Base-by-base conservation (phyloP, 2,329 filamentous ascomycete species). In the Torrubiella hemipterigena region DNA sequence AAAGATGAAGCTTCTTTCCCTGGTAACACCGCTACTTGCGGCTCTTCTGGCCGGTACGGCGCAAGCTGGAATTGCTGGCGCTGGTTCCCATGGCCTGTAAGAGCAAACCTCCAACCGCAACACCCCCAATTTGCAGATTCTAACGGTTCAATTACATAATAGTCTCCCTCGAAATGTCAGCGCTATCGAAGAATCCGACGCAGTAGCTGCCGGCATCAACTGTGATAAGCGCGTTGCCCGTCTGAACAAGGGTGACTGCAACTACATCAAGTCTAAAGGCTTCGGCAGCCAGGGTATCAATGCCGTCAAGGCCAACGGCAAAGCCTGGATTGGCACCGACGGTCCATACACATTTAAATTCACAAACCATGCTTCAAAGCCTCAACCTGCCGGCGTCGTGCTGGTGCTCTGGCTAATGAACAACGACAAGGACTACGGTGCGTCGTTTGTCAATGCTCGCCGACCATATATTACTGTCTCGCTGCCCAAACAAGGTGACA, bases 261-360 rank as follows among this genome's bases (percentile, higher is more conserved):
- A 30, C 9, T 17, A 30, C 29, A 20, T 30, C 13, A 5, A 12
- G n/a, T 9, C 14, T 7, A 30, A 23, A 5, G 29, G 29, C 18
- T 19, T 30, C 5, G 6, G 3, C 12, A 15, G 19, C 20, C 29
- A 30, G 20, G 29, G 29, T 15, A 6, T 7, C 7, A 30, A 30
- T 21, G 11, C 18, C 3, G n/a, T 22, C 8, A 13, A 15, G 6
- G 19, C 18, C 14, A 21, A 21, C 18, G 14, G 13, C 11, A 21
- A 21, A 12, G 29, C 29, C 12, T 30, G 29, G 29, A 30, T 30
- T 12, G 29, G 29, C 19, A 23, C 6, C 29, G 7, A 23, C 5
- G 29, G 29, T 14, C 17, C 18, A 14, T 23, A 23, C 19, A 30
- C 29, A 19, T 30, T 30, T 21, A 30, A 30, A 16, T 30, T 30